Percentiles rank a stretch among this genome's conserved stretches.
These are phyloP conservation scores for Iris pallida DNA, from an alignment of 116 monocot species.

Conservation along the genomic window DNA sequence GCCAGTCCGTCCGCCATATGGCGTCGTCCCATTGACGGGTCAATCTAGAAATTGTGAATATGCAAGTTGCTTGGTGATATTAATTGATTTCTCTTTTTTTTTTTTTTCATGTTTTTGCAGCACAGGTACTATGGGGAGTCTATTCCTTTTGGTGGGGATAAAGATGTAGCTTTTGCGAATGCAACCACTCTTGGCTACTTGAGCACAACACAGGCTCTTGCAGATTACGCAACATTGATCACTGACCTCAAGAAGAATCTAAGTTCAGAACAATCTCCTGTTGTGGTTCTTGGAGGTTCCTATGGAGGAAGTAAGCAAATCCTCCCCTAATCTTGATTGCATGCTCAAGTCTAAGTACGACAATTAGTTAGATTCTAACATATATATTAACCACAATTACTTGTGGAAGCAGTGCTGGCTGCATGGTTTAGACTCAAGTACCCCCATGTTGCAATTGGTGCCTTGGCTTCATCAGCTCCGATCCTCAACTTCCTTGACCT, in stretches of 20 bases:
- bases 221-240: constrained; percentile 72
- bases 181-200: constrained; percentile 64
- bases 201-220: constrained; percentile 70
- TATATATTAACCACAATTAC: not conserved
- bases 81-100: no score
- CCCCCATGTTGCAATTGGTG: constrained; percentile 81
- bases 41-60: no score
- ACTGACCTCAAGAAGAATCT: constrained; percentile 76
- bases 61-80: no score
- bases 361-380: not conserved
- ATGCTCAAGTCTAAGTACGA: not conserved
- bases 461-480: constrained; percentile 88
- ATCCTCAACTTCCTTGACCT: constrained; percentile 87
- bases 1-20: no score
- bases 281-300: constrained; percentile 86
- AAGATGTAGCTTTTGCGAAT: constrained; percentile 22
- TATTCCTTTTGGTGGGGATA: constrained; percentile 58
- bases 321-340: not conserved
- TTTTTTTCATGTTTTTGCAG: constrained; percentile 21
- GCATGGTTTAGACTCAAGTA: constrained; percentile 98
- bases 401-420: constrained; percentile 61
- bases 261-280: constrained; percentile 72
- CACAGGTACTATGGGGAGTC: constrained; percentile 91
- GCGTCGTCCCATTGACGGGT: no score
- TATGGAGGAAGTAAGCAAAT: constrained; percentile 81